Conservation (phyloP, 306 rosid genomes). For the Rubus parviflorus region DNA sequence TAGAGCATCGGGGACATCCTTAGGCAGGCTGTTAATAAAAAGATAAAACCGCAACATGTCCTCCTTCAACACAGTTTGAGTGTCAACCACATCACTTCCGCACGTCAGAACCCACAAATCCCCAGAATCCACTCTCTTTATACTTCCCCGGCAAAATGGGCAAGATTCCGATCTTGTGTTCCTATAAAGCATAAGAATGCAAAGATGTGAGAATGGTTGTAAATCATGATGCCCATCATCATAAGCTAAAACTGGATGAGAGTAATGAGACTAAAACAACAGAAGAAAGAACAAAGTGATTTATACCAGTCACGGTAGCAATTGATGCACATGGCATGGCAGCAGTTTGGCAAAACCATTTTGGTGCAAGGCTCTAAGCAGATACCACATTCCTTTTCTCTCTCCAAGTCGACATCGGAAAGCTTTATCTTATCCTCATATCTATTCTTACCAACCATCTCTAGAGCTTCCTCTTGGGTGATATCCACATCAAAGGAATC, state of each 20-base stretch:
- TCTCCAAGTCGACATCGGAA: constrained; percentile 45
- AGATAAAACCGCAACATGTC: constrained; percentile 56
- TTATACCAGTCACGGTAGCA: constrained; percentile 72
- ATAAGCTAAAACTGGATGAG: background rate
- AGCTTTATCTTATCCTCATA: constrained; percentile 33
- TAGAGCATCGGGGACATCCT: constrained; percentile 59
- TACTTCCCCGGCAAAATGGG: constrained; percentile 83
- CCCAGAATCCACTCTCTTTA: constrained; percentile 59
- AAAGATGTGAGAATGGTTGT: constrained; percentile 8
- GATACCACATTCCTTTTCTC: constrained; percentile 84
- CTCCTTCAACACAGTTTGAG: constrained; percentile 53
- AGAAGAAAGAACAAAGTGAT: background rate
- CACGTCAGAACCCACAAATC: constrained; percentile 79
- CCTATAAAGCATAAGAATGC: constrained; percentile 39
- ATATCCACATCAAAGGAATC: constrained; percentile 39
- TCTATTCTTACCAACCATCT: constrained; percentile 31
- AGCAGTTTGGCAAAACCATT: constrained; percentile 77
- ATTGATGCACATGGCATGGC: constrained; percentile 80
- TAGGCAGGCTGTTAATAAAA: constrained; percentile 62
- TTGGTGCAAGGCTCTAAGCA: constrained; percentile 73
- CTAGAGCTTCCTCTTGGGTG: constrained; percentile 38
- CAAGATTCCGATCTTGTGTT: constrained; percentile 71
- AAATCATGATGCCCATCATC: background rate
- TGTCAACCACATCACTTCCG: constrained; percentile 51
- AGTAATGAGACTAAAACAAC: background rate